Evolutionary conservation across 2,329 filamentous ascomycete genomes (phyloP), one percentile per base, ranked within the genome.

Genomic region (Aspergillus neoniger): DNA sequence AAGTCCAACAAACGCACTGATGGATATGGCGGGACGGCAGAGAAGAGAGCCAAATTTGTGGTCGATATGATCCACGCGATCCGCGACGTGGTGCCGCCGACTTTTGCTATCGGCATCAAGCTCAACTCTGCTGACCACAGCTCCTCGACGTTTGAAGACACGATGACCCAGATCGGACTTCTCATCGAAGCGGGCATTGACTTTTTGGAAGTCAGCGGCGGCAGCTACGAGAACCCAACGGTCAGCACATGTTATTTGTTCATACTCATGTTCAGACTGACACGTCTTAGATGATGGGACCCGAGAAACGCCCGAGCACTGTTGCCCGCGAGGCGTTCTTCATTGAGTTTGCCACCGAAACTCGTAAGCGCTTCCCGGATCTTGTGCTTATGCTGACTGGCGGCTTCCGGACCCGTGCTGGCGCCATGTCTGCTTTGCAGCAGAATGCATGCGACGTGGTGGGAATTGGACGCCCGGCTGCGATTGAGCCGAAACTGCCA

Each of bases 141-240:
- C 64, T 72, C 72, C 15, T 30, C 63, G 14, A 69, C 65, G n/a
- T 72, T 73, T 19, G 72, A 81, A 9, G 86, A 86, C 12, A 84
- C 81, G 38, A 74, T 90, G 41, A 81, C 84, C 59, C 87, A 90
- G 68, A 77, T 88, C 9, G 5, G 79, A 78, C 41, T 83, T 76
- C 5, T 78, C 1, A 68, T 69, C 14, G 71, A 74, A 10, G 74
- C 74, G 1, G 72, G 73, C 0, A 74, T 91, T 1, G 88, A 91
- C 72, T 90, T 90, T 64, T 74, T 91, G 2, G 88, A 91, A 72
- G 81, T 91, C 25, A 86, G 83, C 17, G 89, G 88, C 0, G 88
- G 89, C 0, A 83, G 73, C 0, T 87, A 84, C 63, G 83, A 87
- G 65, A 73, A 86, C 58, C 80, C 85, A 0, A 67, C 64, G 54